Evolutionary conservation across 768 basidiomycete genomes (phyloP).

Genomic region (Leccinum variicolor): DNA sequence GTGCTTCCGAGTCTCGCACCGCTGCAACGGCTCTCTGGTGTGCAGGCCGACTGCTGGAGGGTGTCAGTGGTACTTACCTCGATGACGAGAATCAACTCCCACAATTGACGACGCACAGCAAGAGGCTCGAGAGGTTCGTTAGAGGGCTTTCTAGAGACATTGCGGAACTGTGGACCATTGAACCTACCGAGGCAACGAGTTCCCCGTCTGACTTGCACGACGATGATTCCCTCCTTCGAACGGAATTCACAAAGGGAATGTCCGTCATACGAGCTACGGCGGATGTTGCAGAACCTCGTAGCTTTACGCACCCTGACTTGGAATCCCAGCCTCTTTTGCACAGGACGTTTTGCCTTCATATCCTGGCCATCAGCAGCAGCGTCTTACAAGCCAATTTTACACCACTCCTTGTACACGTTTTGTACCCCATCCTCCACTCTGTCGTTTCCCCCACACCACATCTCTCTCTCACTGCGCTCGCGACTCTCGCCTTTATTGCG

Average conservation of each 20-base stretch:
- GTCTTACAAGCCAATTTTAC: constrained; percentile 72
- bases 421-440: constrained; percentile 87
- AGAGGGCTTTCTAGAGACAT: constrained; percentile 60
- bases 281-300: constrained; percentile 40
- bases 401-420: constrained; percentile 66
- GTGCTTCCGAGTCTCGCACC: constrained; percentile 39
- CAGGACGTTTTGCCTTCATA: constrained; percentile 64
- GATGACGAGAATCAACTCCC: constrained; percentile 19
- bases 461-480: constrained; percentile 72
- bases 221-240: constrained; percentile 38
- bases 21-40: constrained; percentile 83
- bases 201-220: constrained; percentile 10
- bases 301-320: constrained; percentile 24
- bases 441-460: constrained; percentile 68
- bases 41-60: constrained; percentile 72
- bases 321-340: constrained; percentile 63
- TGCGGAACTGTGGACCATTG: constrained; percentile 68
- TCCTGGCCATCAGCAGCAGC: constrained; percentile 68
- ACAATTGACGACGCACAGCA: constrained; percentile 30
- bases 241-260: constrained; percentile 69
- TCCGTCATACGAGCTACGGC: constrained; percentile 57
- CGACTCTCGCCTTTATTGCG: constrained; percentile 68
- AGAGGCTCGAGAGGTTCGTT: constrained; percentile 59
- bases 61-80: constrained; percentile 52
- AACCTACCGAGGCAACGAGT: constrained; percentile 30